These are phyloP conservation scores for Coemansia sp. DNA, from an alignment of 192 early-diverging fungal genomes.

Conservation along the genomic window DNA sequence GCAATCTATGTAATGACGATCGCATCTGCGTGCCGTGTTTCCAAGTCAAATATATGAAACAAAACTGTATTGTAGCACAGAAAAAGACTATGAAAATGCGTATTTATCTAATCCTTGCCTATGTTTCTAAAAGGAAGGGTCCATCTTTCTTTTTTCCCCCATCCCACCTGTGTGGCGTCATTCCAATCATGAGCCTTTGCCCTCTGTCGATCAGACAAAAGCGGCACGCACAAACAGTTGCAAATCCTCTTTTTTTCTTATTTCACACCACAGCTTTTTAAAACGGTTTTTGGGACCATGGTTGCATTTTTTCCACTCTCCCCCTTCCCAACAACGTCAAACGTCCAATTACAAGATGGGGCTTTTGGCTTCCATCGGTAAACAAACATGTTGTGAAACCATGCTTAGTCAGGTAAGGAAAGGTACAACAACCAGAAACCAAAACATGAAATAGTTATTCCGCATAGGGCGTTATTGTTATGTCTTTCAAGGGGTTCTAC, in stretches of 20 bases:
- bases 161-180: too few species aligned
- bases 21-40: background rate
- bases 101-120: too few species aligned
- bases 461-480: background rate
- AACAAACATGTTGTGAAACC: conserved; percentile 2
- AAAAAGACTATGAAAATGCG: background rate
- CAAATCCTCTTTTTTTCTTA: background rate
- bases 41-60: background rate
- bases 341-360: background rate
- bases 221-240: background rate
- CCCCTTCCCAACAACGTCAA: too few species aligned
- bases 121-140: too few species aligned
- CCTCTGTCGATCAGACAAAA: background rate
- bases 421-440: too few species aligned
- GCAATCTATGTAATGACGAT: background rate
- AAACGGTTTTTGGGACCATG: background rate
- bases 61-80: background rate
- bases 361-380: background rate
- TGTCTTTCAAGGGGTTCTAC: background rate
- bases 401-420: background rate
- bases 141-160: too few species aligned
- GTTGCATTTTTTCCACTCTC: too few species aligned
- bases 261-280: background rate
- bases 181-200: too few species aligned
- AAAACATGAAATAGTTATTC: too few species aligned